Conservation (phyloP, 352 stramenopile genomes). For the Pythium dissimile region DNA sequence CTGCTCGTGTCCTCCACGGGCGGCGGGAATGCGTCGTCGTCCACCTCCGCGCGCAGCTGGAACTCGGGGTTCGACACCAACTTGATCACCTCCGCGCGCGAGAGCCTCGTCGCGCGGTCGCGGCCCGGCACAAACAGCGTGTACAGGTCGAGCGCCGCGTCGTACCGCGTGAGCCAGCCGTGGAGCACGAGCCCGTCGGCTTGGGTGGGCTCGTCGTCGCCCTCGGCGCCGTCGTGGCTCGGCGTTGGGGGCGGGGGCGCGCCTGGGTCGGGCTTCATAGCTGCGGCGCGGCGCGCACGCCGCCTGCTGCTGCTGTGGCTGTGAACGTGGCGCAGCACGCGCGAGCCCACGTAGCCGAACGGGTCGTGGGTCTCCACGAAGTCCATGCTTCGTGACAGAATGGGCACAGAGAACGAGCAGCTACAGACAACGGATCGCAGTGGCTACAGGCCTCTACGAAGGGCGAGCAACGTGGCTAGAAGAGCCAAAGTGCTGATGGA, state of each 20-base stretch:
- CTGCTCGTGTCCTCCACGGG: slow-evolving; percentile 46
- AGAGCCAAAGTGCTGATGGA: no score
- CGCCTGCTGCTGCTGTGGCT: background rate
- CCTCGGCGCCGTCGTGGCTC: background rate
- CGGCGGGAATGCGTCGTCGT: slow-evolving; percentile 42
- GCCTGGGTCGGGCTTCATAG: slow-evolving; percentile 15
- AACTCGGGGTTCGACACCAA: slow-evolving; percentile 54
- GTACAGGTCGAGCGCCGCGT: slow-evolving; percentile 57
- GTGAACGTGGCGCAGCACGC: slow-evolving; percentile 41
- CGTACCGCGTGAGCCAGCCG: slow-evolving; percentile 72
- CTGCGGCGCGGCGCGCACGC: background rate
- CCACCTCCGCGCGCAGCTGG: slow-evolving; percentile 39
- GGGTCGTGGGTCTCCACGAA: slow-evolving; percentile 48
- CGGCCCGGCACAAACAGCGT: slow-evolving; percentile 52
- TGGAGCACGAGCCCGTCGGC: slow-evolving; percentile 24
- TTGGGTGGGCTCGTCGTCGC: background rate
- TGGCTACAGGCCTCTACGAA: background rate
- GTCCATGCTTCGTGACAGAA: no score
- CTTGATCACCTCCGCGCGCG: slow-evolving; percentile 60
- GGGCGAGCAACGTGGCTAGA: no score
- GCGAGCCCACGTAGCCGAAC: slow-evolving; percentile 59
- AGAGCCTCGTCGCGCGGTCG: slow-evolving; percentile 26
- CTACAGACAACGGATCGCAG: background rate
- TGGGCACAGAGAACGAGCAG: background rate
- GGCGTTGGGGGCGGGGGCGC: background rate